phyloP scores from a whole-genome alignment of 2,329 filamentous ascomycete genomes.

The Aspergillus pseudonomiae region DNA sequence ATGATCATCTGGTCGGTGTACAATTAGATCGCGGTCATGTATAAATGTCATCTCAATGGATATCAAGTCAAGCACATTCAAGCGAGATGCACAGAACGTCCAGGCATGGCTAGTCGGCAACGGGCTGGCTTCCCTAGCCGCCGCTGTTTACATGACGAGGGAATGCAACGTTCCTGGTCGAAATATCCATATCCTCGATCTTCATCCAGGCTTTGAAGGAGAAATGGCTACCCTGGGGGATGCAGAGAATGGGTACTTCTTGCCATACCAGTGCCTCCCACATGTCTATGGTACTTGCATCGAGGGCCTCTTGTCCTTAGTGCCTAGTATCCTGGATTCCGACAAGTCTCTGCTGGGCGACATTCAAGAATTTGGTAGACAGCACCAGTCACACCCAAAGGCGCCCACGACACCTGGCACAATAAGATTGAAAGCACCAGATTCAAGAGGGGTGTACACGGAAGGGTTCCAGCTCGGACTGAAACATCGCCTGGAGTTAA shows the following conservation, averaged over 20 bases:
- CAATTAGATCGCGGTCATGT: not conserved
- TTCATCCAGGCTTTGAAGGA: conserved; percentile 32
- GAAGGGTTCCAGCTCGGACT: conserved; percentile 14
- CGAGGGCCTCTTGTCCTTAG: conserved; percentile 35
- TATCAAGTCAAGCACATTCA: not conserved
- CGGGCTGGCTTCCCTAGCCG: conserved; percentile 41
- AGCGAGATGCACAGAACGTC: conserved; percentile 4
- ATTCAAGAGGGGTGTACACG: not conserved
- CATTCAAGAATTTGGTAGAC: not conserved
- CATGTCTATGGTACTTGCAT: conserved; percentile 38
- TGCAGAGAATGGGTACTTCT: conserved; percentile 35
- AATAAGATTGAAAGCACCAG: not conserved
- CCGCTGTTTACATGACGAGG: conserved; percentile 39
- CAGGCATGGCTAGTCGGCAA: conserved; percentile 41
- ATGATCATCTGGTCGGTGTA: not conserved
- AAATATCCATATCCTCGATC: conserved; percentile 41
- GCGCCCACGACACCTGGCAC: not conserved
- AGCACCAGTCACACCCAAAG: not conserved
- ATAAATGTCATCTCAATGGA: not conserved
- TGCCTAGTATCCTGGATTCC: conserved; percentile 20
- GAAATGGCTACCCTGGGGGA: conserved; percentile 32
- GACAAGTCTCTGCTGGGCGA: conserved; percentile 6
- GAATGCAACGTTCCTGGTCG: conserved; percentile 35
- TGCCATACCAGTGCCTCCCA: conserved; percentile 37
- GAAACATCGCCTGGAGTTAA: conserved; percentile 22